Conservation (phyloP, 2,329 filamentous ascomycete species). For the Botrytis squamosa region DNA sequence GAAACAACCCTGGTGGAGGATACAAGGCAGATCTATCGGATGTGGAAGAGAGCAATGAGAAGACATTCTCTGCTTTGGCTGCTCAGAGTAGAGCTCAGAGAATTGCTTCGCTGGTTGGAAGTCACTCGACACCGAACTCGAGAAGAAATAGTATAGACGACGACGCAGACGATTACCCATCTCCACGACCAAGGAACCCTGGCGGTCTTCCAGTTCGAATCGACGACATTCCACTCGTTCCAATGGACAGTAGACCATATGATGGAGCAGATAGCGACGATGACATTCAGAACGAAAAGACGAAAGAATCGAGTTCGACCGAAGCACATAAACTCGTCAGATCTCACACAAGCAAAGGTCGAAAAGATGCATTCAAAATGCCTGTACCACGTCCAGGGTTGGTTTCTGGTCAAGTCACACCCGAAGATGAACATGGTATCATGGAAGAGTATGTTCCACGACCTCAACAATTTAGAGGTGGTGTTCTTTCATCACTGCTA, state of each 20-base stretch:
- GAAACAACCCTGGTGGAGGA: conserved; percentile 27
- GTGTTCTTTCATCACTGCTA: conserved; percentile 70
- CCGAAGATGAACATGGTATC: conserved; percentile 41
- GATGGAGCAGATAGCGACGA: conserved; percentile 33
- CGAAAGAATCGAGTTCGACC: conserved; percentile 34
- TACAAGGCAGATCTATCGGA: conserved; percentile 20
- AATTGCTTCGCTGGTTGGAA: conserved; percentile 36
- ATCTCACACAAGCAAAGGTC: conserved; percentile 41
- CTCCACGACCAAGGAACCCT: conserved; percentile 16
- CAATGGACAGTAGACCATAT: conserved; percentile 34
- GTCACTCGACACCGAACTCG: conserved; percentile 38
- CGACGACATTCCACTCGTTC: conserved; percentile 38
- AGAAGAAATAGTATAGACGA: conserved; percentile 36
- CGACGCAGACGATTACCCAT: conserved; percentile 28
- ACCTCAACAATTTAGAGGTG: conserved; percentile 68
- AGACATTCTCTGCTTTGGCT: conserved; percentile 37
- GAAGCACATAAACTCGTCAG: conserved; percentile 48
- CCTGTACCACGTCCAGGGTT: conserved; percentile 28
- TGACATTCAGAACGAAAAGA: conserved; percentile 26
- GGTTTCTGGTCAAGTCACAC: conserved; percentile 49
- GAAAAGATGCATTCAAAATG: conserved; percentile 27
- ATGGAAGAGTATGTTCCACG: conserved; percentile 63
- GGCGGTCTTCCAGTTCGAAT: conserved; percentile 33
- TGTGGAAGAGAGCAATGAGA: conserved; percentile 33
- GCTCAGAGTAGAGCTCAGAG: conserved; percentile 38